A percentile compares a stretch with the other conserved stretches of the same genome.
Conservation (phyloP, 1,284 basidiomycete species). For the Tilletia setariae region DNA sequence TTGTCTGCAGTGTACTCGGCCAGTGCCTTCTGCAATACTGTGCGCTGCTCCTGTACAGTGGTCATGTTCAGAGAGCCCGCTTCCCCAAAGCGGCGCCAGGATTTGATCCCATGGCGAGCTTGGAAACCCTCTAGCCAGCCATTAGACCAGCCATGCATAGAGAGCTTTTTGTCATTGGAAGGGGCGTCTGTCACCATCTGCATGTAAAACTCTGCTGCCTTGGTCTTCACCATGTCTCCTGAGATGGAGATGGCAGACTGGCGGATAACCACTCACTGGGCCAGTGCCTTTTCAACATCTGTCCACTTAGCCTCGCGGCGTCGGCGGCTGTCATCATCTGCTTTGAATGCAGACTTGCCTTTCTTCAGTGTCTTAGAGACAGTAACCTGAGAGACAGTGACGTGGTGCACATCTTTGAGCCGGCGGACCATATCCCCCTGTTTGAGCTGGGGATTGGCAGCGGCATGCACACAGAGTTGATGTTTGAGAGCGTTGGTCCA, state of each 20-base stretch:
- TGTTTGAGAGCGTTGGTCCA: background rate
- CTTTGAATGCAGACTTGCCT: background rate
- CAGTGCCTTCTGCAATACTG: background rate
- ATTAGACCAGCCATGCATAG: background rate
- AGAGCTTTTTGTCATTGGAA: background rate
- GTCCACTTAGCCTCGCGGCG: background rate
- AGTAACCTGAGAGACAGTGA: background rate
- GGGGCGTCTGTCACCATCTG: background rate
- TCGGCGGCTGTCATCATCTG: background rate
- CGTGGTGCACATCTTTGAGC: background rate
- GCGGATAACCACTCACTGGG: background rate
- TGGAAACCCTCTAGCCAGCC: background rate
- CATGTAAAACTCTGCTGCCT: background rate
- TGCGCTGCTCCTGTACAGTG: background rate
- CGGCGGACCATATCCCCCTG: background rate
- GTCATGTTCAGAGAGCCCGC: background rate
- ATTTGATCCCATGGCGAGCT: background rate
- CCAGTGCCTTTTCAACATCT: background rate
- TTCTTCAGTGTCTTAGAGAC: too few species aligned
- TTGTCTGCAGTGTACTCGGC: background rate
- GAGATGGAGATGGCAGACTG: background rate
- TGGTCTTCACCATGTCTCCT: slow-evolving; percentile 1
- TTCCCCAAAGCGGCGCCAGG: slow-evolving; percentile 1
- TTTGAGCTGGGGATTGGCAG: too few species aligned
- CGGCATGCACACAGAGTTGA: background rate